phyloP scores from a whole-genome alignment of 805 yeast genomes.

The Saturnispora dispora region DNA sequence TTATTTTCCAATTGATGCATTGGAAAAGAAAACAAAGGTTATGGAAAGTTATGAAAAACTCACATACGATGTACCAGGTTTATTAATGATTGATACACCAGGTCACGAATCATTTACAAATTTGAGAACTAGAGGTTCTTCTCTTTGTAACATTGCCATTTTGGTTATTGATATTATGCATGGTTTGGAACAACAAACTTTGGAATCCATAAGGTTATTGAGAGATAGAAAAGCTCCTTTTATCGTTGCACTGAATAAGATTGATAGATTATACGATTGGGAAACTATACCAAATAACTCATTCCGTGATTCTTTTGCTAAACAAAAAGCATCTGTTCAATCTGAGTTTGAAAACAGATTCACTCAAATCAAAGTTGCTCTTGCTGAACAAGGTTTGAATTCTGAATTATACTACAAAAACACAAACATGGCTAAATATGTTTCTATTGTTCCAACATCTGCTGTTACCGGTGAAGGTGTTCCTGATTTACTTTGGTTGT shows the following conservation, averaged over 20 bases:
- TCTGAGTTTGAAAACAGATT: constrained; percentile 86
- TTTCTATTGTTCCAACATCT: constrained; percentile 95
- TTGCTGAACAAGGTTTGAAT: constrained; percentile 97
- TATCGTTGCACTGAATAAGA: constrained; percentile 92
- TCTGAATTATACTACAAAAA: constrained; percentile 94
- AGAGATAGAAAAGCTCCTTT: constrained; percentile 98
- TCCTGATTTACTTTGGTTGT: constrained; percentile 93
- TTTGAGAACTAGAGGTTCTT: constrained; percentile 97
- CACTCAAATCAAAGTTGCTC: constrained; percentile 75
- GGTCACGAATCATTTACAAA: constrained; percentile 99
- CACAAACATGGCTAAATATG: constrained; percentile 86
- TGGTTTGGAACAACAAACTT: constrained; percentile 96
- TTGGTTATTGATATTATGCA: constrained; percentile 98
- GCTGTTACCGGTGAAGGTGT: constrained; percentile 99
- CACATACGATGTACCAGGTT: constrained; percentile 92
- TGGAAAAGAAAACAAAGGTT: constrained; percentile 81
- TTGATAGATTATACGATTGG: constrained; percentile 97
- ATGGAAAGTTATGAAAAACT: constrained; percentile 83
- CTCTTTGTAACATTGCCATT: constrained; percentile 97
- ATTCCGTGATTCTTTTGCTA: constrained; percentile 85
- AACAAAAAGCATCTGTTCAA: constrained; percentile 78
- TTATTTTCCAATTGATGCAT: constrained; percentile 94
- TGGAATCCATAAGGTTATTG: constrained; percentile 84
- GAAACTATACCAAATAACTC: constrained; percentile 82
- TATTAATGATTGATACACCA: constrained; percentile 94